Base-by-base conservation (phyloP, 2,329 filamentous ascomycete species). In the Trichoderma lentiforme region DNA sequence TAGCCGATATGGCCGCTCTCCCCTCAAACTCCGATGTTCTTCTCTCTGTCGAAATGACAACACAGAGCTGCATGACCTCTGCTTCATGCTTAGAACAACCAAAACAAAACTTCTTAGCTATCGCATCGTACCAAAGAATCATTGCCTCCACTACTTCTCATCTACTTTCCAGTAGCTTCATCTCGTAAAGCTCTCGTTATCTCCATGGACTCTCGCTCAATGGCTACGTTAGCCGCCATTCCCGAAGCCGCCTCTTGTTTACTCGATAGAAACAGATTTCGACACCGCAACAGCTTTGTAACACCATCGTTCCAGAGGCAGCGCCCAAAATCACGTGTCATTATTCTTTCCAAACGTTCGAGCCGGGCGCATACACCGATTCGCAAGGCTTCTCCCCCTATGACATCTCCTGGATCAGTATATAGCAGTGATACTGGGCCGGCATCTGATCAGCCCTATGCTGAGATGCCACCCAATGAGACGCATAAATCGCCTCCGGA, bases 191-290 rank as follows among this genome's bases (percentile, higher is more conserved):
- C 66, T 64, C 57, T 62, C 63, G 28, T 72, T 61, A 66, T 61
- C 67, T 24, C 51, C 11, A n/a, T 12, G 28, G 51, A 70, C 30
- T 62, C n/a, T 68, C 70, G 56, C 64, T 69, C 62, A 60, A 82
- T 82, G 80, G 74, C 74, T 74, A 70, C 74, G 34, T 66, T 76
- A 74, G 74, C 78, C 76, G 77, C 79, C 74, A 79, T 79, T 57
- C 72, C 75, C 26, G 75, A 77, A 69, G 73, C 74, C 71, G 72
- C 73, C 71, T 58, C 75, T 71, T 71, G 71, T 39, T 70, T 75
- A 70, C 71, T 73, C n/a, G 72, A 74, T 56, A 73, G 73, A 18
- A 73, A 58, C 56, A 74, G 63, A 65, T 69, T 69, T 30, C 71
- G 71, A 47, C 71, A 51, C 63, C 62, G 61, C 60, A 51, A 67